A percentile compares a stretch with the other conserved stretches of the same genome.
Evolutionary conservation across 2,329 filamentous ascomycete species (phyloP).

Genomic region (Corniculantispora saksenae): DNA sequence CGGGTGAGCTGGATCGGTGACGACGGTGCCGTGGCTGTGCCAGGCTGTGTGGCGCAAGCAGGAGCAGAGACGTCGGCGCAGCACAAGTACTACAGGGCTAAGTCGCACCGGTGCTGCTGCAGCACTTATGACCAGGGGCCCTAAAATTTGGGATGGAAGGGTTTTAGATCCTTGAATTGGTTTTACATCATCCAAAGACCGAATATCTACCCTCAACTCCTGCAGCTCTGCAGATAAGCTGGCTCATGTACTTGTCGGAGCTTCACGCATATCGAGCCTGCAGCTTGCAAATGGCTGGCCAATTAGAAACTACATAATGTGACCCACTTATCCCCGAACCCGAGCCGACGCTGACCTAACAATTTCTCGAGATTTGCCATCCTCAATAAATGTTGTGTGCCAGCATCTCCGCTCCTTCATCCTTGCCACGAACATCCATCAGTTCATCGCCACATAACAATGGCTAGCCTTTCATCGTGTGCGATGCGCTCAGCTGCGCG

Average conservation of each 20-base stretch:
- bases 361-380: conserved; percentile 22
- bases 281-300: neutral
- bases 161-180: neutral
- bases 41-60: conserved; percentile 18
- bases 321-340: conserved; percentile 21
- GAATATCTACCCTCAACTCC: neutral
- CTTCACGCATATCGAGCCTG: neutral
- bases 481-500: conserved; percentile 75
- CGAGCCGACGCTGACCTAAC: conserved; percentile 23
- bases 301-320: conserved; percentile 9
- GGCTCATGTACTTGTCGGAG: neutral
- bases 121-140: neutral
- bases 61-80: neutral
- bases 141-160: neutral
- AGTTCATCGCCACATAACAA: conserved; percentile 35
- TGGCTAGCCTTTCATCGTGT: conserved; percentile 67
- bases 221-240: neutral
- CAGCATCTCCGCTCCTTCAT: conserved; percentile 14
- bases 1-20: conserved; percentile 18
- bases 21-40: conserved; percentile 22
- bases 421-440: conserved; percentile 13
- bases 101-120: neutral
- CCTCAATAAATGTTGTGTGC: conserved; percentile 15
- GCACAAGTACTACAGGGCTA: conserved; percentile 2
- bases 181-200: neutral